phyloP scores from a whole-genome alignment of 192 early-diverging fungal species.

The Bifiguratus adelaidae region DNA sequence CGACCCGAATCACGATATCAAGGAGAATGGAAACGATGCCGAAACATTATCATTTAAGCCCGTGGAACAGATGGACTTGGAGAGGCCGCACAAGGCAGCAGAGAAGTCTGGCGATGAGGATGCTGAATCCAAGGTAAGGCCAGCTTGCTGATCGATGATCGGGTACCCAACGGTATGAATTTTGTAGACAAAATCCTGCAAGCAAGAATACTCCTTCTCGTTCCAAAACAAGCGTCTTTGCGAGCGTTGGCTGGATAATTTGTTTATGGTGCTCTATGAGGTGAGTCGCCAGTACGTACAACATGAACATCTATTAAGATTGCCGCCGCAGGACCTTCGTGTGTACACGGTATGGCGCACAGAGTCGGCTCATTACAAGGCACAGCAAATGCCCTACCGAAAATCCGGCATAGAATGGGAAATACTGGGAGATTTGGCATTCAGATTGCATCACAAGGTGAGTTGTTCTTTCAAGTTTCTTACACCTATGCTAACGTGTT shows the following conservation, averaged over 20 bases:
- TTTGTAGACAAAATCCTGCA: conserved; percentile 1
- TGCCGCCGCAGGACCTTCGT: conserved; percentile 49
- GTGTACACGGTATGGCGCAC: conserved; percentile 90
- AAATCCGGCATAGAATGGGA: conserved; percentile 99
- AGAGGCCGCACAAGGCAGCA: too few species aligned
- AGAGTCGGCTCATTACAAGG: conserved; percentile 69
- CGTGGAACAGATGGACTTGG: too few species aligned
- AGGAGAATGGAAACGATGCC: too few species aligned
- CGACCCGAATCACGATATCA: conserved; percentile 3
- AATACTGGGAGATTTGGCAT: conserved; percentile 85
- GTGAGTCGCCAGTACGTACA: too few species aligned
- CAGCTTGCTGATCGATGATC: too few species aligned
- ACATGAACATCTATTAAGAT: too few species aligned
- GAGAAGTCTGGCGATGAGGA: too few species aligned
- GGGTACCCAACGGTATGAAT: conserved; percentile 9
- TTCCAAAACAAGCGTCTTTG: conserved; percentile 95
- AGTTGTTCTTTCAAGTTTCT: background rate
- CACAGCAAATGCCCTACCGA: conserved; percentile 67
- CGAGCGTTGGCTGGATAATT: conserved; percentile 98
- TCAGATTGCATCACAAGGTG: conserved; percentile 74
- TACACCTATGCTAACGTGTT: background rate
- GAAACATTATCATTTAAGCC: too few species aligned
- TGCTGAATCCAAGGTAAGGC: too few species aligned
- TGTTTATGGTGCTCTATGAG: conserved; percentile 99
- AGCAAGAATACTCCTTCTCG: conserved; percentile 45